These are phyloP conservation scores for Limnanthes douglasii DNA, from an alignment of 345 rosid genomes.

Conservation along the genomic window DNA sequence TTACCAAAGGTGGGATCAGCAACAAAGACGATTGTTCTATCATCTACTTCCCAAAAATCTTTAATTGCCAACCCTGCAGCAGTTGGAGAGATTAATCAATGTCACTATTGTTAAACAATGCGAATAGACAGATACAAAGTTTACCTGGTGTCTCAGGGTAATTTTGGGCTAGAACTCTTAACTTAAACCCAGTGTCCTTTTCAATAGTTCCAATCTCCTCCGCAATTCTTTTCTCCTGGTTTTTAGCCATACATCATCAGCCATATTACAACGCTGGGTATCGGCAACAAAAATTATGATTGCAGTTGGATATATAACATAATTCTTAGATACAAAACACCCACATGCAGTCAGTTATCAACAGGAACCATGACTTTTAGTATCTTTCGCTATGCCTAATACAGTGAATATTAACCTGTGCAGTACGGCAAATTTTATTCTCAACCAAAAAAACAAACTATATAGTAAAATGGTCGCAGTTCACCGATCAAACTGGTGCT, in stretches of 20 bases:
- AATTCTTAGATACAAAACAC: no score
- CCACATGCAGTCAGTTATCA: no score
- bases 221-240: conserved; percentile 66
- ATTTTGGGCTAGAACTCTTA: conserved; percentile 84
- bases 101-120: no score
- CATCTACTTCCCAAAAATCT: conserved; percentile 88
- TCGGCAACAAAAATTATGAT: no score
- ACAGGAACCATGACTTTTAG: no score
- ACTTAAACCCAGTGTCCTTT: conserved; percentile 76
- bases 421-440: no score
- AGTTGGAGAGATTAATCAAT: conserved; percentile 3
- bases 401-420: no score
- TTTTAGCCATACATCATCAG: conserved; percentile 3
- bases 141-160: conserved; percentile 89
- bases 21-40: conserved; percentile 71
- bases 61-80: conserved; percentile 61
- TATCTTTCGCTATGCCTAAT: no score
- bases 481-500: no score
- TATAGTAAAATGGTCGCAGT: no score
- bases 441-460: background rate
- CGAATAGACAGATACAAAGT: background rate
- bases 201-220: conserved; percentile 57
- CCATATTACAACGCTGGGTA: background rate
- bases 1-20: conserved; percentile 89
- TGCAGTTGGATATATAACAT: no score